phyloP scores from a whole-genome alignment of 495 filamentous ascomycete species.

The Lophiotrema nucula region DNA sequence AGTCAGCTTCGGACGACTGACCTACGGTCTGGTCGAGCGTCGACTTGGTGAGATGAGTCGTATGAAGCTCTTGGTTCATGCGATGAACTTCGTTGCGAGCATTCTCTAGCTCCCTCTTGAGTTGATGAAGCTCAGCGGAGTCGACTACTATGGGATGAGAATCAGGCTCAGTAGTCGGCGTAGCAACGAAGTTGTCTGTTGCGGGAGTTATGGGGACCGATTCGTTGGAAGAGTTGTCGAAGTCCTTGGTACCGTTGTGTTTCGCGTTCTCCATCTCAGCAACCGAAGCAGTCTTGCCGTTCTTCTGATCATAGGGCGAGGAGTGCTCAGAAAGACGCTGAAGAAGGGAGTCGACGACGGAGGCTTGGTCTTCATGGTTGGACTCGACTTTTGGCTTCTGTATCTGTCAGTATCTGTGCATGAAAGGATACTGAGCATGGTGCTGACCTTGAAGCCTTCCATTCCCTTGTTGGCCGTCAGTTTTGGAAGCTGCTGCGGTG shows the following conservation, averaged over 20 bases:
- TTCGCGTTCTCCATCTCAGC: not conserved
- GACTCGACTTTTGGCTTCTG: conserved; percentile 53
- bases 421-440: not conserved
- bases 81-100: conserved; percentile 77
- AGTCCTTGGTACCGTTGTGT: conserved; percentile 14
- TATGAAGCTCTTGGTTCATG: conserved; percentile 80
- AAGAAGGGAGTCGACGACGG: conserved; percentile 58
- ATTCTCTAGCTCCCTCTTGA: conserved; percentile 71
- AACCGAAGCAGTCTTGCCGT: conserved; percentile 21
- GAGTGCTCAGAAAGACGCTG: conserved; percentile 70
- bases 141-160: conserved; percentile 38
- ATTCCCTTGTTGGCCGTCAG: not conserved
- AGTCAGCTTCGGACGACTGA: conserved; percentile 57
- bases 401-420: conserved; percentile 42
- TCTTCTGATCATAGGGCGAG: conserved; percentile 54
- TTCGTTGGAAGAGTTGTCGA: conserved; percentile 47
- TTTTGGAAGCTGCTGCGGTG: not conserved
- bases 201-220: conserved; percentile 59
- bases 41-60: conserved; percentile 72
- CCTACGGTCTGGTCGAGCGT: conserved; percentile 72
- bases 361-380: conserved; percentile 40
- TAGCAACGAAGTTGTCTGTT: conserved; percentile 50
- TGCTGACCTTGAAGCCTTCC: conserved; percentile 35
- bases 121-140: conserved; percentile 52
- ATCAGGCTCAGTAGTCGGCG: conserved; percentile 48